Conservation (phyloP, 139 green algal genomes). For the Limnomonas spitsbergensis region DNA sequence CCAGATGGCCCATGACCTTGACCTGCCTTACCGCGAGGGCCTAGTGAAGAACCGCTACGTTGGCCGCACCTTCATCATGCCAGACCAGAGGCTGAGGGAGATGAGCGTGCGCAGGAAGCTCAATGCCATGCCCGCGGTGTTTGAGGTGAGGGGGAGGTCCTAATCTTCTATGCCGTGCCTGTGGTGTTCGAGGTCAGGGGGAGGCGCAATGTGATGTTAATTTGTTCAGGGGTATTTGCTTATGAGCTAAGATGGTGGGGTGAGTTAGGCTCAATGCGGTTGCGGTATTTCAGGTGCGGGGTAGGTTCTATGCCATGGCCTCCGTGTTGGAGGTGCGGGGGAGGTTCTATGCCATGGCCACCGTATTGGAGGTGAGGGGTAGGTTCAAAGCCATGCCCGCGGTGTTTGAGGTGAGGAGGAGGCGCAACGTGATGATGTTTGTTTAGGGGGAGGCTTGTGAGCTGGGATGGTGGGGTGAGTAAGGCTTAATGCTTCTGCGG, state of each 20-base stretch:
- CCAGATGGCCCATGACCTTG: constrained; percentile 67
- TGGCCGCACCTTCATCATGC: constrained; percentile 99
- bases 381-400: constrained; percentile 94
- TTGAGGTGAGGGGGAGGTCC: constrained; percentile 52
- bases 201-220: no score
- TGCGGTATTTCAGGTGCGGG: no score
- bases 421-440: no score
- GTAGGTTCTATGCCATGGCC: no score
- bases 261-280: no score
- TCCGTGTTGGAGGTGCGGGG: constrained; percentile 72
- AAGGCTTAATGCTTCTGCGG: no score
- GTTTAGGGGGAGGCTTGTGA: no score
- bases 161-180: constrained; percentile 96
- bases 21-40: constrained; percentile 90
- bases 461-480: no score
- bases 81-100: constrained; percentile 79
- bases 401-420: constrained; percentile 68
- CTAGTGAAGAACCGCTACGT: constrained; percentile 98
- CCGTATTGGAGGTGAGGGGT: constrained; percentile 69
- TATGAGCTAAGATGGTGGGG: no score
- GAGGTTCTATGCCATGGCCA: constrained; percentile 96
- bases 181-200: constrained; percentile 69
- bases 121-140: constrained; percentile 93
- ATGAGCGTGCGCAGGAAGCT: constrained; percentile 89
- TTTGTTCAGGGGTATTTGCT: no score